Evolutionary conservation across 192 early-diverging fungal genomes (phyloP), one percentile per base, ranked within the genome.

Genomic region (Gonapodya prolifera): DNA sequence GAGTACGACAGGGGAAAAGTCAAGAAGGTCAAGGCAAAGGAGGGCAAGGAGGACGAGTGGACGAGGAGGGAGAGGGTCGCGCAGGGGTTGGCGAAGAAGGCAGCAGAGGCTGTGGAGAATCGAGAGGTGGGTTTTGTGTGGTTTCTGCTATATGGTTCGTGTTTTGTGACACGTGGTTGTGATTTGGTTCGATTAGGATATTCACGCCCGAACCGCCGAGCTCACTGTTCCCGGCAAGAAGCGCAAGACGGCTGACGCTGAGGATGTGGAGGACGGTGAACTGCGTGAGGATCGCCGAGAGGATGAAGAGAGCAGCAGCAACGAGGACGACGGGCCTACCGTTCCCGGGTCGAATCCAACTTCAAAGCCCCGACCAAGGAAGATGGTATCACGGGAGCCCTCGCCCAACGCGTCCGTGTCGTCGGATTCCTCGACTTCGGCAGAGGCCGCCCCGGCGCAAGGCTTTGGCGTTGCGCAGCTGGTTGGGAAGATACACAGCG

Each of bases 1-100:
- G 91, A 91, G 33, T 93, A 93, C 79, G 91, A 93, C 79, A 87
- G 88, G 45, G 91, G 91, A 32, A 89, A 89, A 74, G 77, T 86
- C 33, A 93, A 93, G 79, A 93, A 91, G 85, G 82, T 91, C 77
- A 92, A 91, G 84, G 82, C 82, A 77, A 84, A 88, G 79, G 85
- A 87, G 73, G 79, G 70, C 0, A 80, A 85, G 1, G 81, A 81
- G 13, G 83, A 84, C 75, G 78, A 80, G 30, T 71, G 80, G 1
- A 73, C 77, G 23, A 18, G 31, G 8, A 18, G 31, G 8, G 32
- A 73, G 71, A 73, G 29, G 31, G 71, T 18, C 28, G 18, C 18
- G 16, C 8, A 18, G 71, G 29, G 2, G 71, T 32, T 73, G 8
- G 71, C 71, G 28, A 73, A 73, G 71, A 61, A 23, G 45, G 45